Evolutionary conservation across 768 basidiomycete genomes (phyloP).

Genomic region (Clavulina sp.): DNA sequence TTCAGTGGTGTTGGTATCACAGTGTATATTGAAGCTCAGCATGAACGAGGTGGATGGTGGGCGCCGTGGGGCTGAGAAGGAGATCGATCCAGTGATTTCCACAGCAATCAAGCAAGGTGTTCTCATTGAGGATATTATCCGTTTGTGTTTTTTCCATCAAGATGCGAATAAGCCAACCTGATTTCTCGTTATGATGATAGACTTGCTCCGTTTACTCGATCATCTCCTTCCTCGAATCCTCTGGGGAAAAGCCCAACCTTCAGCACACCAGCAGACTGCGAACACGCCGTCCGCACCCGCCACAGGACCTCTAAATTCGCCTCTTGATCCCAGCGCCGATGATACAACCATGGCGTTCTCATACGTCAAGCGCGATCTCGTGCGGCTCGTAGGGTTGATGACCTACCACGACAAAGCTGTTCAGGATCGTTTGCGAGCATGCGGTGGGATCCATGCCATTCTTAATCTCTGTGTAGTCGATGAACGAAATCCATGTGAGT

Average conservation of each 20-base stretch:
- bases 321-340: constrained; percentile 4
- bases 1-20: constrained; percentile 57
- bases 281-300: too few relatives aligned
- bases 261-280: constrained; percentile 10
- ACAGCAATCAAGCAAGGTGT: not conserved
- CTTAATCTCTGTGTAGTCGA: constrained; percentile 84
- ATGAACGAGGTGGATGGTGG: constrained; percentile 34
- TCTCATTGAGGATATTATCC: not conserved
- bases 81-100: not conserved
- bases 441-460: constrained; percentile 61
- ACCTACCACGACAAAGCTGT: constrained; percentile 43
- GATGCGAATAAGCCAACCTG: too few relatives aligned
- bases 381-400: constrained; percentile 70
- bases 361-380: constrained; percentile 76
- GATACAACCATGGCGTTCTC: constrained; percentile 43
- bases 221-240: constrained; percentile 71
- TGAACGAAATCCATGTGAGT: constrained; percentile 83
- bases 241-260: constrained; percentile 44
- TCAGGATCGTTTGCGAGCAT: constrained; percentile 56
- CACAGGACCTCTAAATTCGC: constrained; percentile 1
- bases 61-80: not conserved
- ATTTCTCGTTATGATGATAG: constrained; percentile 29
- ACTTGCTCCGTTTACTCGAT: constrained; percentile 56
- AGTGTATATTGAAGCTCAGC: constrained; percentile 57
- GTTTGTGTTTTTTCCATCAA: not conserved